Evolutionary conservation across 2,329 filamentous ascomycete species (phyloP).

Genomic region (Pseudocercospora vitis): DNA sequence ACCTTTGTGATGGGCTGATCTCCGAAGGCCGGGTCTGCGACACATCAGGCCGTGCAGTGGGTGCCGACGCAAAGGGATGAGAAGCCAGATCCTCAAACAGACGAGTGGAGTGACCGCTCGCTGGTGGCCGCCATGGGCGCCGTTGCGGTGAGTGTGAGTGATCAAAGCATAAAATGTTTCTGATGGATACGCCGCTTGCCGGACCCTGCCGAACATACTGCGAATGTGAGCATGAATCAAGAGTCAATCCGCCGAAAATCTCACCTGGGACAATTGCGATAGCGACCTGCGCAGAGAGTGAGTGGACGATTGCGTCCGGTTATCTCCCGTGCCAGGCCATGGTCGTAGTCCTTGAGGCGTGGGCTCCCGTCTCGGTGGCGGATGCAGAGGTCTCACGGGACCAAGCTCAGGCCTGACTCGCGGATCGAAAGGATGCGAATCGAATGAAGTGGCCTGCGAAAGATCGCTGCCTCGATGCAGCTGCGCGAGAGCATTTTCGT

Average conservation of each 20-base stretch:
- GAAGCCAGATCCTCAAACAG: constrained; percentile 23
- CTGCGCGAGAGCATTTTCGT: constrained; percentile 23
- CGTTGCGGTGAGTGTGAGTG: neutral
- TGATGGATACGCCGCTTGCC: constrained; percentile 1
- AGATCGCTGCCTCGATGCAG: constrained; percentile 8
- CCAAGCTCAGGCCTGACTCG: neutral
- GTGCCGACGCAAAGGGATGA: constrained; percentile 31
- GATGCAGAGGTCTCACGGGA: neutral
- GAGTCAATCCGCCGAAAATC: neutral
- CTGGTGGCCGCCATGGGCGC: constrained; percentile 35
- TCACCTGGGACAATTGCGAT: constrained; percentile 4
- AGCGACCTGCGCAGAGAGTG: neutral
- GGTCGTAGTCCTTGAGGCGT: neutral
- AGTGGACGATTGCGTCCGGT: neutral
- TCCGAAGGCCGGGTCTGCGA: neutral
- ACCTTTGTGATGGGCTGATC: constrained; percentile 23
- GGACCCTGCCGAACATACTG: constrained; percentile 6
- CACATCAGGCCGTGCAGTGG: constrained; percentile 1
- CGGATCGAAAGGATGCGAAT: neutral
- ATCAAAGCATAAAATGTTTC: neutral
- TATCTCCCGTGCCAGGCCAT: neutral
- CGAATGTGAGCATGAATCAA: neutral
- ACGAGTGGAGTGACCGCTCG: constrained; percentile 34
- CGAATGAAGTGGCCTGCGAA: constrained; percentile 4
- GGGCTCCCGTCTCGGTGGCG: neutral